Evolutionary conservation across 345 rosid genomes (phyloP).

Genomic region (Euphorbia lathyris): DNA sequence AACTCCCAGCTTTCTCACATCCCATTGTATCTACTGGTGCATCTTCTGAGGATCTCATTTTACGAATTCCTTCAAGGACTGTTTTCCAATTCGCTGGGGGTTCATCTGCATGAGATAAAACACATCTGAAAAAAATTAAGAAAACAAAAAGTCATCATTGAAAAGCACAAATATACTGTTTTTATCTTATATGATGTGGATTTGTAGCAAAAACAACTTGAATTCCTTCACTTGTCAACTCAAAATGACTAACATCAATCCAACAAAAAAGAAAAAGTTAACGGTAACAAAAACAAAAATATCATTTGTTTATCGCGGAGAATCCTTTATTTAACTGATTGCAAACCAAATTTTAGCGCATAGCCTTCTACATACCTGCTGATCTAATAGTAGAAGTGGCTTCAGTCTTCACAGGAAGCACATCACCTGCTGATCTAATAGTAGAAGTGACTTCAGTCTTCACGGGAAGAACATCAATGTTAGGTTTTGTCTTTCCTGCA

Average conservation of each 20-base stretch:
- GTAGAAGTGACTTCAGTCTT: constrained; percentile 29
- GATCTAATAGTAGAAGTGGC: constrained; percentile 23
- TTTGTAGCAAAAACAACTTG: neutral
- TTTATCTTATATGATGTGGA: neutral
- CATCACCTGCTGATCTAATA: constrained; percentile 30
- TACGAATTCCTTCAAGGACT: constrained; percentile 59
- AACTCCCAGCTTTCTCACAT: constrained; percentile 68
- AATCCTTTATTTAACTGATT: neutral
- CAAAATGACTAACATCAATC: neutral
- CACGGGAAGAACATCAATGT: constrained; percentile 14
- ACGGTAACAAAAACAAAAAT: neutral
- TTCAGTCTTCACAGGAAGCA: constrained; percentile 19
- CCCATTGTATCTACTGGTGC: constrained; percentile 83
- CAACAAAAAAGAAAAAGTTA: too few relatives aligned
- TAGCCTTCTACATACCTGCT: constrained; percentile 25
- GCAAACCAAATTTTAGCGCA: neutral
- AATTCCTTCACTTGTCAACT: neutral
- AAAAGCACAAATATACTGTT: neutral
- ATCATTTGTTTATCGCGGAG: neutral
- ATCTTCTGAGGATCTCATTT: constrained; percentile 61
- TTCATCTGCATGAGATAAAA: constrained; percentile 32
- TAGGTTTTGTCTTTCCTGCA: constrained; percentile 41
- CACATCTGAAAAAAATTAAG: neutral
- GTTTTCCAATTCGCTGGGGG: constrained; percentile 60
- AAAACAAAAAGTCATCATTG: neutral